Evolutionary conservation across 768 basidiomycete species (phyloP), one percentile per base, ranked within the genome.

Genomic region (Tulasnella sp.): DNA sequence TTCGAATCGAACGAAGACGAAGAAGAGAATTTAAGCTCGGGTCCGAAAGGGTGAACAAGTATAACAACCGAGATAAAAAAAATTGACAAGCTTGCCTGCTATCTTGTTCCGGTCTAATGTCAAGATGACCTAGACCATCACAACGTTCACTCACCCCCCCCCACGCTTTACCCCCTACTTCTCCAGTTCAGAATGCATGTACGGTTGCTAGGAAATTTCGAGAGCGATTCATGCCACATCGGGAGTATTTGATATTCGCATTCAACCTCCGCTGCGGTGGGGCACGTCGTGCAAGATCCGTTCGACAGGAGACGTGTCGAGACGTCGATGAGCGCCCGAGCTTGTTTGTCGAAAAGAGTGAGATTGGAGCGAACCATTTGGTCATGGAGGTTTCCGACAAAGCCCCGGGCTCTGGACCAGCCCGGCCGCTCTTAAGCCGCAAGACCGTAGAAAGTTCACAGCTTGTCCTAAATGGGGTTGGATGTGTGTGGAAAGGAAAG

Each of bases 341-440:
- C 32, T 26, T 26, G 61, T 26, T 67, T 11, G 61, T 35, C 15
- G 61, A 44, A 0, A n/a, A 35, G 61, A 35, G 18, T 35, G 61
- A 26, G 61, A n/a, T 9, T 13, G 44, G 44, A 35, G 61, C n/a
- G 5, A 26, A 26, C 6, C 61, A 0, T 35, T 67, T 67, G 61
- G 29, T 20, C 13, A 32, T 15, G 61, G 61, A 35, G 61, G 9
- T 32, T 67, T 5, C 61, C 61, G 61, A 67, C 61, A 67, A 67
- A 67, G 23, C 32, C 61, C 61, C 61, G 61, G 26, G 61, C 15
- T 67, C 61, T 67, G 61, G 61, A 10, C 11, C 61, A 67, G 32
- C 1, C n/a, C 61, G 61, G 61, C 61, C 61, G 61, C 61, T 67
- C 61, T 67, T 29, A 67, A 67, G 61, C 61, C 61, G 61, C 61